Percentiles rank a stretch among this genome's conserved stretches.
Evolutionary conservation across 192 early-diverging fungal genomes (phyloP).

Genomic region (Dispira simplex): DNA sequence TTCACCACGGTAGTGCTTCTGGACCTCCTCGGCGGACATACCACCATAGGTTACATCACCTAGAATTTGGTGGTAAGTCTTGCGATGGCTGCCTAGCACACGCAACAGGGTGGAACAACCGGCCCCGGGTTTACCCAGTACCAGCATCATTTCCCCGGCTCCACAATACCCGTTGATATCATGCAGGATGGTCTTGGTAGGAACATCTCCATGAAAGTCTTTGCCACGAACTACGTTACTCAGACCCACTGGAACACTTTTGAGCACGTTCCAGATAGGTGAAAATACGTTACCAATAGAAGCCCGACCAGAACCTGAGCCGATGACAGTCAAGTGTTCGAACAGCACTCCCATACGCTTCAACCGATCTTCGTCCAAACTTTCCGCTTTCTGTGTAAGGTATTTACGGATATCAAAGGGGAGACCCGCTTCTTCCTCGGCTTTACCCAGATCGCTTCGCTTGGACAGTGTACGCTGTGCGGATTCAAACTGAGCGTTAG

Average conservation of each 20-base stretch:
- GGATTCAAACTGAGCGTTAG: slow-evolving; percentile 18
- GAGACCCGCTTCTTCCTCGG: slow-evolving; percentile 14
- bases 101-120: slow-evolving; percentile 51
- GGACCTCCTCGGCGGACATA: slow-evolving; percentile 32
- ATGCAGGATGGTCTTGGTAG: slow-evolving; percentile 27
- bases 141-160: slow-evolving; percentile 48
- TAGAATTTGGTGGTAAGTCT: slow-evolving; percentile 29
- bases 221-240: background rate
- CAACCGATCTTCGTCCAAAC: background rate
- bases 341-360: background rate
- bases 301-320: slow-evolving; percentile 18
- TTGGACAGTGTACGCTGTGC: slow-evolving; percentile 26
- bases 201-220: background rate
- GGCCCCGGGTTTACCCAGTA: slow-evolving; percentile 53
- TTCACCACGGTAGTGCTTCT: slow-evolving; percentile 41
- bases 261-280: slow-evolving; percentile 20
- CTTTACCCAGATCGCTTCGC: slow-evolving; percentile 16
- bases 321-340: slow-evolving; percentile 13
- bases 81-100: slow-evolving; percentile 33
- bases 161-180: slow-evolving; percentile 37
- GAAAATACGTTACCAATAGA: slow-evolving; percentile 25
- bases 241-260: slow-evolving; percentile 4
- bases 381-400: background rate
- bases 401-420: slow-evolving; percentile 4
- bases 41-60: slow-evolving; percentile 27